These are phyloP conservation scores for Ganoderma sinense DNA, from an alignment of 1,284 basidiomycete species.

Conservation along the genomic window DNA sequence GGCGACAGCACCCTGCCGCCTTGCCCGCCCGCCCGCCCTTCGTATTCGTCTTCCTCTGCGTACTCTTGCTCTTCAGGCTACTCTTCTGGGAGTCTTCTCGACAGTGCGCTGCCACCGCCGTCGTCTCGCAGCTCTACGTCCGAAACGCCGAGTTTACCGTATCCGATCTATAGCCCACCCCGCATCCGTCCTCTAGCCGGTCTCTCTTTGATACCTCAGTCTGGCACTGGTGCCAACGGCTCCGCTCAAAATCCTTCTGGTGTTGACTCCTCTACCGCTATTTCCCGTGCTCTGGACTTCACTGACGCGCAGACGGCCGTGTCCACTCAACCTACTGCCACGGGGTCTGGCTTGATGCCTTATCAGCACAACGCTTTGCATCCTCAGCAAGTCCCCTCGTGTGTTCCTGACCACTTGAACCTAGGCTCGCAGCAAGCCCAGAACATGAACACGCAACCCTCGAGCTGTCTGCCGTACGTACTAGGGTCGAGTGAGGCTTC, in stretches of 20 bases:
- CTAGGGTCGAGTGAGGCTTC: background rate
- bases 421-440: background rate
- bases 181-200: background rate
- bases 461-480: background rate
- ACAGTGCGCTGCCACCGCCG: background rate
- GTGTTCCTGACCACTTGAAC: background rate
- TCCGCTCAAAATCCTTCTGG: background rate
- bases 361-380: background rate
- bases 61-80: background rate
- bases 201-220: background rate
- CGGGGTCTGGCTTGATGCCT: background rate
- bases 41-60: constrained; percentile 12
- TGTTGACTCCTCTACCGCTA: background rate
- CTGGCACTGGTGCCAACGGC: background rate
- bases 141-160: background rate
- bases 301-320: background rate
- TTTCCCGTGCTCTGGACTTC: background rate
- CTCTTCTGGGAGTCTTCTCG: background rate
- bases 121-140: background rate
- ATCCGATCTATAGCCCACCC: background rate
- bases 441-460: background rate
- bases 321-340: background rate
- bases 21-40: constrained; percentile 10
- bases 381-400: background rate
- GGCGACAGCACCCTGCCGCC: background rate